Evolutionary conservation across 1,139 yeast genomes (phyloP).

Genomic region (Taphrina betulina): DNA sequence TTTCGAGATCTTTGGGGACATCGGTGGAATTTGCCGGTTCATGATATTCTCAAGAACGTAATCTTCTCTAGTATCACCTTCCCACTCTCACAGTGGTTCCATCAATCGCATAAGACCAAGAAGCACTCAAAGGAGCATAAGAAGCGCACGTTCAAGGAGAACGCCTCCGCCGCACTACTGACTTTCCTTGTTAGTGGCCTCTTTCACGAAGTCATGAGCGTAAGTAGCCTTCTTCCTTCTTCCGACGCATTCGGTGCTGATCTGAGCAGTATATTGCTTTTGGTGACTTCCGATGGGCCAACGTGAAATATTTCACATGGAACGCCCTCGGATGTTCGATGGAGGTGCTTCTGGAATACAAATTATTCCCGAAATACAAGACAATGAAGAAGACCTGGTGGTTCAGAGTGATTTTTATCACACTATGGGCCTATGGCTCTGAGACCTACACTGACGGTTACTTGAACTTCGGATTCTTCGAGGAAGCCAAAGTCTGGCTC

Average conservation of each 20-base stretch:
- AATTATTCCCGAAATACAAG: background rate
- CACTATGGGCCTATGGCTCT: slow-evolving; percentile 15
- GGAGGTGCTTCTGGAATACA: slow-evolving; percentile 8
- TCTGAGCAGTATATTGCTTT: slow-evolving; percentile 20
- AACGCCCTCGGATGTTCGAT: slow-evolving; percentile 22
- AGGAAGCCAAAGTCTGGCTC: slow-evolving; percentile 27
- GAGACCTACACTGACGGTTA: slow-evolving; percentile 23
- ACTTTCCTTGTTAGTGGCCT: slow-evolving; percentile 20
- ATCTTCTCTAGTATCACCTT: slow-evolving; percentile 14
- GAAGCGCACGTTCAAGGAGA: slow-evolving; percentile 7
- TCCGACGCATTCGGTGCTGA: too few species aligned
- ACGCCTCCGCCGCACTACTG: slow-evolving; percentile 20
- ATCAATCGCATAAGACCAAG: slow-evolving; percentile 1
- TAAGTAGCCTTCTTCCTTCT: background rate
- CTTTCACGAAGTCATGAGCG: slow-evolving; percentile 17
- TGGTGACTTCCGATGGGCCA: slow-evolving; percentile 22
- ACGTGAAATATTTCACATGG: slow-evolving; percentile 16
- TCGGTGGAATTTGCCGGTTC: slow-evolving; percentile 28
- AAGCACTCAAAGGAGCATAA: background rate
- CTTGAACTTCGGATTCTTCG: slow-evolving; percentile 20
- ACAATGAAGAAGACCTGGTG: background rate
- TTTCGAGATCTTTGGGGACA: slow-evolving; percentile 20
- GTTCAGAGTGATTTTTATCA: slow-evolving; percentile 7
- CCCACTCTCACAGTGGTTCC: slow-evolving; percentile 17
- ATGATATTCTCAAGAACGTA: slow-evolving; percentile 17